These are phyloP conservation scores for Phytophthora pluvialis DNA, from an alignment of 352 stramenopile species.

Conservation along the genomic window DNA sequence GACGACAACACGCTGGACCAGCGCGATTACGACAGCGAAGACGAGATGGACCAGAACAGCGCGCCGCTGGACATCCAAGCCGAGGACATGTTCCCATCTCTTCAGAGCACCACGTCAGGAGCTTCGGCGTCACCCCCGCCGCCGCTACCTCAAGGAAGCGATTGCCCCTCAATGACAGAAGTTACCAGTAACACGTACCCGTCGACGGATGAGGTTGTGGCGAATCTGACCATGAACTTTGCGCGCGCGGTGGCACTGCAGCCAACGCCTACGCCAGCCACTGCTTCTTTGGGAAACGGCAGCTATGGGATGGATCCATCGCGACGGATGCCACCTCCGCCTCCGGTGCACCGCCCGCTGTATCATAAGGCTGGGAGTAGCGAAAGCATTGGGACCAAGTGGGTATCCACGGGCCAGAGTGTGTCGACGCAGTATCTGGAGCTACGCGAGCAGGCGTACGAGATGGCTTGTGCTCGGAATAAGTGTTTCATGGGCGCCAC, in stretches of 20 bases:
- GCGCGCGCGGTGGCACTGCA: slow-evolving; percentile 76
- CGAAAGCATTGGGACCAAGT: slow-evolving; percentile 51
- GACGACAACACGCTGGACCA: slow-evolving; percentile 45
- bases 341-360: slow-evolving; percentile 43
- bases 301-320: slow-evolving; percentile 27
- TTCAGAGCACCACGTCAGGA: slow-evolving; percentile 42
- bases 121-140: slow-evolving; percentile 14
- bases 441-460: slow-evolving; percentile 77
- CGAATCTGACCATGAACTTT: slow-evolving; percentile 77
- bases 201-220: slow-evolving; percentile 33
- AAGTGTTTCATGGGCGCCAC: slow-evolving; percentile 89
- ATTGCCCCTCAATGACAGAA: slow-evolving; percentile 7
- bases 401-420: slow-evolving; percentile 67
- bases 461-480: slow-evolving; percentile 83
- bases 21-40: slow-evolving; percentile 82
- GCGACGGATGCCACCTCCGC: slow-evolving; percentile 26
- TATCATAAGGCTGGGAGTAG: slow-evolving; percentile 61
- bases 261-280: slow-evolving; percentile 19
- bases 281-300: slow-evolving; percentile 2
- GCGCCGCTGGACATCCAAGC: slow-evolving; percentile 62
- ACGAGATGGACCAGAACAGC: slow-evolving; percentile 62
- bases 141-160: slow-evolving; percentile 14
- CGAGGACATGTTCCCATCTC: slow-evolving; percentile 83
- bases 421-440: slow-evolving; percentile 78
- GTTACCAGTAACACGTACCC: slow-evolving; percentile 21